A percentile compares a stretch with the other conserved stretches of the same genome.
Conservation (phyloP, 495 filamentous ascomycete genomes). For the Copromyces sp. region DNA sequence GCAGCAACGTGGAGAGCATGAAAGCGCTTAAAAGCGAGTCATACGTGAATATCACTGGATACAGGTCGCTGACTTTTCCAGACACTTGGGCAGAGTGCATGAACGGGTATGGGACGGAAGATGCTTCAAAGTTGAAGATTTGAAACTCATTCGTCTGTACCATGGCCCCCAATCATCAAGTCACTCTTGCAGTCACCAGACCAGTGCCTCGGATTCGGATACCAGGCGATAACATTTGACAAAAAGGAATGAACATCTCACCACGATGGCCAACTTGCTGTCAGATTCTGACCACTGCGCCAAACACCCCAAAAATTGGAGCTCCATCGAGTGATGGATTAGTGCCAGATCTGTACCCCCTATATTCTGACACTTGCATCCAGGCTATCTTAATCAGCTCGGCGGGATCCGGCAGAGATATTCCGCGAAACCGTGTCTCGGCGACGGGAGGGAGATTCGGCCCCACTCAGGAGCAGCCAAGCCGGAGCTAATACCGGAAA, state of each 20-base stretch:
- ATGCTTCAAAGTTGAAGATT: not conserved
- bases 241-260: not conserved
- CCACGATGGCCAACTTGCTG: not conserved
- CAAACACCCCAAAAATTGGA: too few species aligned
- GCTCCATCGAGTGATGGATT: too few species aligned
- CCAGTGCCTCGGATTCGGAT: not conserved
- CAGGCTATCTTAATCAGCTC: not conserved
- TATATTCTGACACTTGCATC: too few species aligned
- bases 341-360: too few species aligned
- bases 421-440: not conserved
- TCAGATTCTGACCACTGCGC: too few species aligned
- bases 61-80: not conserved
- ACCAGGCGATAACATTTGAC: not conserved
- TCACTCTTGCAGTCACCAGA: not conserved
- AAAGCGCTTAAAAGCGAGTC: not conserved
- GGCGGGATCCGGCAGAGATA: not conserved
- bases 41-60: not conserved
- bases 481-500: not conserved
- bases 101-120: not conserved
- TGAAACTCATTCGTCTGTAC: not conserved
- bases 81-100: not conserved
- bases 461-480: not conserved
- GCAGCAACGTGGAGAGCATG: not conserved
- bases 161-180: not conserved
- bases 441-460: not conserved